Percentiles rank a stretch among this genome's conserved stretches.
These are phyloP conservation scores for Hsuehochloa calcarea DNA, from an alignment of 176 grass and related monocot species.

Conservation along the genomic window DNA sequence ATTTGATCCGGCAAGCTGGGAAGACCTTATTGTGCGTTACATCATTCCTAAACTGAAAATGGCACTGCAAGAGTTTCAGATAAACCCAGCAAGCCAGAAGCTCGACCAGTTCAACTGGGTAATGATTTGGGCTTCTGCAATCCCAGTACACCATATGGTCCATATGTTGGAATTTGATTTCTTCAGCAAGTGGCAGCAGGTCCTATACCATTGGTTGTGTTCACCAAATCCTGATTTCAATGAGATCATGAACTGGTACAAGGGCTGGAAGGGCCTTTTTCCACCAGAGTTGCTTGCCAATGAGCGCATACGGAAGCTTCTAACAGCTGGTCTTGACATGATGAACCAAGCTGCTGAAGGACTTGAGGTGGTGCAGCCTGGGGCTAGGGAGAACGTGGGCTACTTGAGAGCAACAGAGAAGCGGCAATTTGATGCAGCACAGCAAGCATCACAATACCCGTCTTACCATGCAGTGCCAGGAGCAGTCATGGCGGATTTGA, in stretches of 20 bases:
- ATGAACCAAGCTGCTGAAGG: constrained; percentile 88
- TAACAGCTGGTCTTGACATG: constrained; percentile 77
- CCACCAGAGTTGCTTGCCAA: constrained; percentile 78
- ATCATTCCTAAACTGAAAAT: constrained; percentile 74
- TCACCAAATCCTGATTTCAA: constrained; percentile 76
- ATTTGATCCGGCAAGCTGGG: constrained; percentile 77
- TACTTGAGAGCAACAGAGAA: constrained; percentile 73
- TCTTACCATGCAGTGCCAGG: constrained; percentile 36
- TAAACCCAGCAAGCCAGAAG: constrained; percentile 77
- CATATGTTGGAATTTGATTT: constrained; percentile 85
- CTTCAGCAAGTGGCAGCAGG: constrained; percentile 89
- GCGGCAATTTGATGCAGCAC: constrained; percentile 68
- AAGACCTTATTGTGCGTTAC: constrained; percentile 68
- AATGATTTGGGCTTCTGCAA: constrained; percentile 74
- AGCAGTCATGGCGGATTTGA: constrained; percentile 55
- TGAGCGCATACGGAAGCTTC: constrained; percentile 61
- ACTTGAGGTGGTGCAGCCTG: constrained; percentile 65
- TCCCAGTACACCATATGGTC: constrained; percentile 83
- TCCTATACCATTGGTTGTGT: constrained; percentile 78
- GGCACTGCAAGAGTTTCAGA: constrained; percentile 69
- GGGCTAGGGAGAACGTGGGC: constrained; percentile 63
- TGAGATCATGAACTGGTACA: constrained; percentile 85
- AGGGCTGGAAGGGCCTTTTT: constrained; percentile 77
- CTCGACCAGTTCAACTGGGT: constrained; percentile 84
- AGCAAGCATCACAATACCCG: constrained; percentile 47